Conservation (phyloP, 768 basidiomycete species). For the Pisolithus albus region DNA sequence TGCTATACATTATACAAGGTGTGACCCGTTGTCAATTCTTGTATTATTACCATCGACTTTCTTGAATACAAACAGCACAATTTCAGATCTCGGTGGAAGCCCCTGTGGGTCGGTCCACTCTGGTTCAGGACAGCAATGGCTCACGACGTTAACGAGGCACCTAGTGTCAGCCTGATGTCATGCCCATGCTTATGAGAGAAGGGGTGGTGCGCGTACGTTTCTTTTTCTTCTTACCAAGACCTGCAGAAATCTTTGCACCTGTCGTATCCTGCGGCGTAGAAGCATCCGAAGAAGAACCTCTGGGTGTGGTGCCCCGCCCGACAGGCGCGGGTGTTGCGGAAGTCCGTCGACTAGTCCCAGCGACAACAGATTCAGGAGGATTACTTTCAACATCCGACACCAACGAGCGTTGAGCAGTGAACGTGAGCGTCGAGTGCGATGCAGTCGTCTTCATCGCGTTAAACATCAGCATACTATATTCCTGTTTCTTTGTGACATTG, state of each 20-base stretch:
- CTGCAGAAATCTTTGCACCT: conserved; percentile 39
- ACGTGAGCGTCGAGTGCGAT: conserved; percentile 52
- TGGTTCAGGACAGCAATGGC: neutral
- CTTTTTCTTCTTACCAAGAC: conserved; percentile 64
- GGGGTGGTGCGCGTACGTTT: conserved; percentile 49
- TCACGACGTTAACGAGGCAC: conserved; percentile 22
- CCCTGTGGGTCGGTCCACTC: no score
- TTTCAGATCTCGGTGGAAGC: neutral
- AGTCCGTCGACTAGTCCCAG: conserved; percentile 21
- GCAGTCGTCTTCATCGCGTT: conserved; percentile 81
- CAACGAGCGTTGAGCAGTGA: conserved; percentile 33
- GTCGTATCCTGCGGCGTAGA: conserved; percentile 40
- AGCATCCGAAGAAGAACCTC: conserved; percentile 22
- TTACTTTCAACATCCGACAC: conserved; percentile 22
- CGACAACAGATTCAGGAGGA: conserved; percentile 21
- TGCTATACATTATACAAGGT: neutral
- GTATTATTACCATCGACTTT: neutral
- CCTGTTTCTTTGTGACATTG: conserved; percentile 44
- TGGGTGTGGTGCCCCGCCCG: conserved; percentile 26
- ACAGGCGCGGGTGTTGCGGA: conserved; percentile 29
- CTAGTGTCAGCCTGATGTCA: conserved; percentile 7
- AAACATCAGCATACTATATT: conserved; percentile 62
- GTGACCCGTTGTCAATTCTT: neutral
- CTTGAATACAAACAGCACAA: neutral
- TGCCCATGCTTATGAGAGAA: neutral